Evolutionary conservation across 2,329 filamentous ascomycete species (phyloP), one percentile per base, ranked within the genome.

Genomic region (Furcasterigmium sp.): DNA sequence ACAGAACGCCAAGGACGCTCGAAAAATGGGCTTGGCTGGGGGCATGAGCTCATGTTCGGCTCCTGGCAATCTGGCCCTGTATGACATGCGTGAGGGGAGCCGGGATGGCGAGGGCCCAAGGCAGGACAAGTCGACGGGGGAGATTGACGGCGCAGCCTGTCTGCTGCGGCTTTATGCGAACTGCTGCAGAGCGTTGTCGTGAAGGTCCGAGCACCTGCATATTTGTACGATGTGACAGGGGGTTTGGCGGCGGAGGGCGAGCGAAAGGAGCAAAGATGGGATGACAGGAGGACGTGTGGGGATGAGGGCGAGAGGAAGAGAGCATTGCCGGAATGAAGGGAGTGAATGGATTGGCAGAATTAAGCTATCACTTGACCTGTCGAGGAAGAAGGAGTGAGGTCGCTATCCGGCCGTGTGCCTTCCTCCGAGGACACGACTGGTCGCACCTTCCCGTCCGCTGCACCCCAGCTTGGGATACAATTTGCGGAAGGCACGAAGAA

Each of bases 151-250:
- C 15, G 15, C 17, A 15, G 32, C 9, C n/a, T 35, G 32, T 35
- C 32, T 35, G 32, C 17, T 35, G 32, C 17, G 32, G n/a, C 32
- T 15, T 35, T 17, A 35, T 35, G 32, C 32, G 32, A 35, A 35
- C 32, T 35, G n/a, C 32, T 35, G 32, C 32, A 35, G 32, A 15
- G 15, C 29, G 29, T 32, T 13, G 32, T 35, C 32, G 32, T 35
- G 32, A 17, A n/a, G 32, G 32, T 35, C 32, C 32, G 32, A 35
- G 32, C 32, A 35, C 32, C 32, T 35, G 32, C 32, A 35, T 35
- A 9, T 11, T 11, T 7, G 7, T 26, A 26, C n/a, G n/a, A 26
- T 9, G 14, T 10, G 32, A 17, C 32, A 35, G 32, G 32, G 32
- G 32, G 17, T 35, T 5, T 17, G n/a, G 10, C 15, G n/a, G 32